Base-by-base conservation (phyloP, 768 basidiomycete genomes). In the Rhodotorula taiwanensis region DNA sequence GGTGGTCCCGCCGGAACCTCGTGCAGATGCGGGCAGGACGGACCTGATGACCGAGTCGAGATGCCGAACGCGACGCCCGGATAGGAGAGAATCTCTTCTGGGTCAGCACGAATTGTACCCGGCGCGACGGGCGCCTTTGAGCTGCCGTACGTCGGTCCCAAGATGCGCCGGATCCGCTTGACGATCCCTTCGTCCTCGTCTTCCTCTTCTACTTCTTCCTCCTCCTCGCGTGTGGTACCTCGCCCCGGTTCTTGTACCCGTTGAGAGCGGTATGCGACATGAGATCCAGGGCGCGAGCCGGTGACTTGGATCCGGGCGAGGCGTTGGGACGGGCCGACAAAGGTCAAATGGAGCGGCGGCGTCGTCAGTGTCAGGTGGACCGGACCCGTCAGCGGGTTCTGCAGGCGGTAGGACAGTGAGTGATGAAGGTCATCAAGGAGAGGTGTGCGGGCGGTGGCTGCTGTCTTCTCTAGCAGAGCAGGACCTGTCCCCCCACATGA, bases 31-130 rank as follows among this genome's bases (percentile, higher is more conserved):
- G 39, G 34, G 16, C 1, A 14, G 9, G 13, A 34, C 49, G 36
- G 7, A 58, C 48, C 30, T 0, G 23, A 2, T 2, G 8, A 4
- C 4, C 13, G 4, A 8, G 28, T 8, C 27, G 27, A 28, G 4
- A 73, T 51, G 1, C 69, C 67, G 42, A 77, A 75, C 4, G 62
- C 62, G 4, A 77, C 74, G 6, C 76, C 76, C 7, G 75, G 76
- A 41, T 75, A 77, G 25, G 55, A 45, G 36, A 76, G 55, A 43
- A 73, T 64, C 25, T 62, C 63, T 25, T 70, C 60, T 1, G 54
- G 62, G 7, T 45, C 50, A 10, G 44, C 57, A 0, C 33, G 5
- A 8, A 11, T 13, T 20, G 2, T 23, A 6, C n/a, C 13, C 18
- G 52, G 10, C 2, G 21, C 30, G 3, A 21, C 5, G 15, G 18